Conservation (phyloP, 306 rosid genomes). For the Bauhinia variegata region DNA sequence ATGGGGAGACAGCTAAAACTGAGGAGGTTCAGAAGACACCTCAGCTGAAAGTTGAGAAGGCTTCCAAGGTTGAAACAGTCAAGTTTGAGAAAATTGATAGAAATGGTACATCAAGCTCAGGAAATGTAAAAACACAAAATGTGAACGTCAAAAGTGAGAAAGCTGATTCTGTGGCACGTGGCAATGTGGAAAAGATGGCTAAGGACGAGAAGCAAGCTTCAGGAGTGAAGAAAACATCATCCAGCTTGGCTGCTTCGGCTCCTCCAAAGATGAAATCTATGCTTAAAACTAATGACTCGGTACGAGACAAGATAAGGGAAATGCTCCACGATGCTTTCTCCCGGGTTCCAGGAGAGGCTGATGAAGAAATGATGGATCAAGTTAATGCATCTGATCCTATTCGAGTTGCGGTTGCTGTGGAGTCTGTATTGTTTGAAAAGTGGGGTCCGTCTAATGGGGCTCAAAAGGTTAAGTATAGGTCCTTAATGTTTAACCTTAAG, state of each 20-base stretch:
- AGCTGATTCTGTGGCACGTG: conserved; percentile 40
- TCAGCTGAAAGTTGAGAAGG: conserved; percentile 64
- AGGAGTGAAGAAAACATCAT: conserved; percentile 51
- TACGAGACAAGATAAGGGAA: conserved; percentile 79
- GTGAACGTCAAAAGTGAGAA: conserved; percentile 56
- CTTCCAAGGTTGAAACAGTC: conserved; percentile 49
- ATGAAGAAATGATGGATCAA: conserved; percentile 52
- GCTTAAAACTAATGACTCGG: conserved; percentile 68
- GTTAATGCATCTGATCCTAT: conserved; percentile 79
- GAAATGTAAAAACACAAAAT: conserved; percentile 41
- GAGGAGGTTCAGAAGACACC: conserved; percentile 67
- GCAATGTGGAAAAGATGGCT: conserved; percentile 65
- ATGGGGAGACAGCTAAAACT: conserved; percentile 62
- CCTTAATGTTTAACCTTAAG: conserved; percentile 88
- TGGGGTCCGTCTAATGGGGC: conserved; percentile 95
- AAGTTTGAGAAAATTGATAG: conserved; percentile 61
- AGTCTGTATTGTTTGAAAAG: conserved; percentile 76
- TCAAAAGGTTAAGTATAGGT: conserved; percentile 88
- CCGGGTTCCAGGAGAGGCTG: conserved; percentile 72
- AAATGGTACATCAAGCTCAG: conserved; percentile 56
- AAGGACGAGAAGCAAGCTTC: conserved; percentile 58
- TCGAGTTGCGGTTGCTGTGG: conserved; percentile 84
- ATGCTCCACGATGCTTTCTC: conserved; percentile 77
- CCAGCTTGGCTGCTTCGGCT: conserved; percentile 46
- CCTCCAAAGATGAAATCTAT: conserved; percentile 75